Percentiles rank a stretch among this genome's conserved stretches.
Conservation (phyloP, 2,329 filamentous ascomycete genomes). For the Stagonosporopsis chrysanthemi region DNA sequence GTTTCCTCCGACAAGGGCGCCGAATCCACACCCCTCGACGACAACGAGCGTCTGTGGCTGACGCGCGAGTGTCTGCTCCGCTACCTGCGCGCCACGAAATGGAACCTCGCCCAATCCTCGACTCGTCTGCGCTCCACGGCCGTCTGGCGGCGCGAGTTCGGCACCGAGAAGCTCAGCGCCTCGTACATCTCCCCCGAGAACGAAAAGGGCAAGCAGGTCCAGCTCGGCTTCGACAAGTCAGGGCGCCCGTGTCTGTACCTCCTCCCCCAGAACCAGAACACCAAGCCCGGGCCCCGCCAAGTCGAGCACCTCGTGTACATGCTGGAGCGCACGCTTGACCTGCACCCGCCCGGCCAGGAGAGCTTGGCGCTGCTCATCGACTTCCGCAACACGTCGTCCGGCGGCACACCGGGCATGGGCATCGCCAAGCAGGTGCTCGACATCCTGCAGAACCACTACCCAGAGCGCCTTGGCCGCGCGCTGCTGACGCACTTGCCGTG, state of each 20-base stretch:
- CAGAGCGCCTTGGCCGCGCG: conserved; percentile 86
- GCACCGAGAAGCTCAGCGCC: conserved; percentile 74
- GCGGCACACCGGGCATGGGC: conserved; percentile 77
- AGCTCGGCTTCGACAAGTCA: conserved; percentile 85
- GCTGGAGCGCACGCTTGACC: conserved; percentile 86
- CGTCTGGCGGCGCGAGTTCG: conserved; percentile 90
- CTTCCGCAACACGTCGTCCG: conserved; percentile 80
- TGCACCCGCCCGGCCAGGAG: conserved; percentile 88
- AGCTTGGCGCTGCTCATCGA: conserved; percentile 87
- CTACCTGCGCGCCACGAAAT: conserved; percentile 93
- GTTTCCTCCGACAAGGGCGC: conserved; percentile 67
- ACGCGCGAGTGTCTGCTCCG: conserved; percentile 91
- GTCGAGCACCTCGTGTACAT: conserved; percentile 95
- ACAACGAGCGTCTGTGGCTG: conserved; percentile 86
- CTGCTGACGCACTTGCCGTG: conserved; percentile 92
- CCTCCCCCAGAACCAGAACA: conserved; percentile 90
- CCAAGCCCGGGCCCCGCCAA: conserved; percentile 82
- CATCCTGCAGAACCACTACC: conserved; percentile 95
- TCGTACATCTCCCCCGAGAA: conserved; percentile 94
- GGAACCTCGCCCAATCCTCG: conserved; percentile 74
- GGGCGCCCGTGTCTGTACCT: conserved; percentile 91
- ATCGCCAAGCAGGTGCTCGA: conserved; percentile 84
- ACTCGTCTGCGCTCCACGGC: conserved; percentile 83
- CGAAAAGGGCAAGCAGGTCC: conserved; percentile 93
- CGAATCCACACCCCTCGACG: conserved; percentile 70